These are phyloP conservation scores for Cardamine chenopodiifolia DNA, from an alignment of 345 rosid genomes.

Conservation along the genomic window DNA sequence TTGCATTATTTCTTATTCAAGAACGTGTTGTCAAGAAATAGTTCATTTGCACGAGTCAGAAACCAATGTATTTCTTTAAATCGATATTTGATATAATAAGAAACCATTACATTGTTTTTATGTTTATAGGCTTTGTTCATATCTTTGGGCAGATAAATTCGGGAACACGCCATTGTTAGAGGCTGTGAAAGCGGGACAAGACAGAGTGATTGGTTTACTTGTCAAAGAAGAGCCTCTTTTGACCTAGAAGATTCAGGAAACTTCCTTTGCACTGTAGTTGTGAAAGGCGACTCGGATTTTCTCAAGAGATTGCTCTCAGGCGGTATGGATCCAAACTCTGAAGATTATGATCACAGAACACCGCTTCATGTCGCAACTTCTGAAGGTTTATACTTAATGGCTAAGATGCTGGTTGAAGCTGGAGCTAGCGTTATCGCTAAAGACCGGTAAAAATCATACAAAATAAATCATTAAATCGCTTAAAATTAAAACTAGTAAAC, in stretches of 20 bases:
- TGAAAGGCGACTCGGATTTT: conserved; percentile 75
- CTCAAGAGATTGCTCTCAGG: conserved; percentile 66
- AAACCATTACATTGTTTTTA: background rate
- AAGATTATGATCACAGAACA: conserved; percentile 86
- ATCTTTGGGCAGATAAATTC: conserved; percentile 62
- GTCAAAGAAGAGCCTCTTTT: conserved; percentile 65
- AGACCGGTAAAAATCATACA: conserved; percentile 63
- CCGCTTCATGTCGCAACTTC: conserved; percentile 95
- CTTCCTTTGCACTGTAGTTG: conserved; percentile 68
- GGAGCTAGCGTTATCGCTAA: conserved; percentile 76
- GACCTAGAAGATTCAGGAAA: conserved; percentile 73
- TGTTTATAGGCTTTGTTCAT: conserved; percentile 15
- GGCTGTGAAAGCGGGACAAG: conserved; percentile 81
- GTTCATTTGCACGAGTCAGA: too few species aligned
- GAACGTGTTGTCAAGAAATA: conserved; percentile 63
- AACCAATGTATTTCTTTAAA: too few species aligned
- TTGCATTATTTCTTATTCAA: conserved; percentile 63
- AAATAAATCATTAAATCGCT: background rate
- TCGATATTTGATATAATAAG: background rate
- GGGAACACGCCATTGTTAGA: conserved; percentile 87
- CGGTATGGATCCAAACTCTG: conserved; percentile 82
- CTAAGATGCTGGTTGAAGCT: conserved; percentile 73
- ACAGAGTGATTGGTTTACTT: conserved; percentile 63
- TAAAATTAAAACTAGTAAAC: background rate
- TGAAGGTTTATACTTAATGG: conserved; percentile 77